A percentile compares a stretch with the other conserved stretches of the same genome.
Evolutionary conservation across 2,329 filamentous ascomycete species (phyloP).

Genomic region (Fusarium sp.): DNA sequence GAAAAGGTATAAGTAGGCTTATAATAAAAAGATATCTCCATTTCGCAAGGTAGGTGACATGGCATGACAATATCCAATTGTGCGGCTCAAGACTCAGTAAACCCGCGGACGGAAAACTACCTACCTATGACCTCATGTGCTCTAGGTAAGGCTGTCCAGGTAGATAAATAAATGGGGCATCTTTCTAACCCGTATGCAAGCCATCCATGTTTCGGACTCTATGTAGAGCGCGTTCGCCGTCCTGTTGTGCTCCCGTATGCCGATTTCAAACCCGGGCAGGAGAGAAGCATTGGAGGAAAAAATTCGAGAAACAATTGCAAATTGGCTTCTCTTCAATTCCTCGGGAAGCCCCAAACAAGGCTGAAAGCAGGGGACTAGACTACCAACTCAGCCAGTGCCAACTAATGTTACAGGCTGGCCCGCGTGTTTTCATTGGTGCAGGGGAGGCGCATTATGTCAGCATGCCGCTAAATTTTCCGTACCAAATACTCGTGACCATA

Average conservation of each 20-base stretch:
- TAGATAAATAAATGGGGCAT: background rate
- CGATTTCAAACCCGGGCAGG: background rate
- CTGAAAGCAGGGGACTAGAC: background rate
- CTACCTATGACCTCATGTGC: conserved; percentile 32
- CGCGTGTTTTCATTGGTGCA: conserved; percentile 4
- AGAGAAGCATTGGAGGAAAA: background rate
- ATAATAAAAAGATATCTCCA: background rate
- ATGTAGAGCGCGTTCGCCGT: conserved; percentile 1
- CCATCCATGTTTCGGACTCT: conserved; percentile 5
- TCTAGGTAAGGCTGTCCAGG: background rate
- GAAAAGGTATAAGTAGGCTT: no score
- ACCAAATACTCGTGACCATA: conserved; percentile 37
- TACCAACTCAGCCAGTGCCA: no score
- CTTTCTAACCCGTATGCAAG: background rate
- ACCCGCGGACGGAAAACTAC: background rate
- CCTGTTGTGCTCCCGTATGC: conserved; percentile 5
- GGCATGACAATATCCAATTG: background rate
- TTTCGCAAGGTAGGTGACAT: background rate
- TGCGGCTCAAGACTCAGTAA: background rate
- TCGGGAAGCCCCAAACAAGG: background rate
- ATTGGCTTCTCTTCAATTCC: background rate
- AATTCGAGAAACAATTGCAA: background rate
- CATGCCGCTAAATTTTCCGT: conserved; percentile 43
- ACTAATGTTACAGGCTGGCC: background rate
- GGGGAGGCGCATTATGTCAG: conserved; percentile 38